Percentiles rank a stretch among this genome's conserved stretches.
phyloP scores from a whole-genome alignment of 495 filamentous ascomycete genomes.

The Haplographium delicatum region DNA sequence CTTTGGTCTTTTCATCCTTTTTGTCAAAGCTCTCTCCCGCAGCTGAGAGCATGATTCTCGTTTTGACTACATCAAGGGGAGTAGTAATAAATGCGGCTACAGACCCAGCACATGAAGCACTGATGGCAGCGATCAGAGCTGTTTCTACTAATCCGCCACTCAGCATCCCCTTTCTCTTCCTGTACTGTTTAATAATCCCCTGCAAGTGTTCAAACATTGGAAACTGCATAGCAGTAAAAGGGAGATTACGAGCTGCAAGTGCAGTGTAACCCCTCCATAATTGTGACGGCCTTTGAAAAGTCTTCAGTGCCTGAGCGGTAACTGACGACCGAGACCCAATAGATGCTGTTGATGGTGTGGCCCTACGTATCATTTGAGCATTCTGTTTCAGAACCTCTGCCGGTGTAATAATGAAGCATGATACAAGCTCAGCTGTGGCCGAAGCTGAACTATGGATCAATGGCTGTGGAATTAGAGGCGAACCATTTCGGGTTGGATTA shows the following conservation, averaged over 20 bases:
- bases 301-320: constrained; percentile 47
- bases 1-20: constrained; percentile 21
- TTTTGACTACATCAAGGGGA: constrained; percentile 82
- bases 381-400: constrained; percentile 93
- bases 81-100: constrained; percentile 70
- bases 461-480: constrained; percentile 50
- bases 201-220: constrained; percentile 74
- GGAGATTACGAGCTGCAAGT: constrained; percentile 73
- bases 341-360: constrained; percentile 14
- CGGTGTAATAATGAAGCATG: constrained; percentile 80
- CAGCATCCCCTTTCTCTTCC: constrained; percentile 15
- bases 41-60: constrained; percentile 63
- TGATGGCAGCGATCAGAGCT: constrained; percentile 60
- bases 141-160: constrained; percentile 47
- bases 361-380: constrained; percentile 60
- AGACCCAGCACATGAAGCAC: constrained; percentile 63
- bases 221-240: constrained; percentile 84
- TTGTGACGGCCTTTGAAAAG: constrained; percentile 51
- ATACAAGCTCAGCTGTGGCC: constrained; percentile 68
- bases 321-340: constrained; percentile 19
- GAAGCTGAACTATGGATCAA: constrained; percentile 67
- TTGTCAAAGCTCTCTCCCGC: constrained; percentile 25
- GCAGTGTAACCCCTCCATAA: constrained; percentile 78
- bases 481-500: constrained; percentile 34
- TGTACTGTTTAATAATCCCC: constrained; percentile 29